Percentiles rank a stretch among this genome's conserved stretches.
These are phyloP conservation scores for Candida maltosa DNA, from an alignment of 805 yeast species.

Conservation along the genomic window DNA sequence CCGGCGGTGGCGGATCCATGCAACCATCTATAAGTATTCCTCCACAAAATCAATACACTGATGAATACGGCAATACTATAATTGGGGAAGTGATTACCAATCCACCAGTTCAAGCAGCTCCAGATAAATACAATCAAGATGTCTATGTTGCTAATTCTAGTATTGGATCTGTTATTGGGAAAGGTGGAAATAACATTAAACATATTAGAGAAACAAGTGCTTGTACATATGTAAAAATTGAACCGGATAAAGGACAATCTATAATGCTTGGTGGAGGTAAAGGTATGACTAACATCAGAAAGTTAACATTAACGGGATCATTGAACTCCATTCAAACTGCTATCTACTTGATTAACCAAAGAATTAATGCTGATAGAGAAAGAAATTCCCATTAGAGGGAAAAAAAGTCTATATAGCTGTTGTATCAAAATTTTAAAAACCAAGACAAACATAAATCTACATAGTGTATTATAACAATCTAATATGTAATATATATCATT, in stretches of 20 bases:
- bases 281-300: constrained; percentile 47
- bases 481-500: no score
- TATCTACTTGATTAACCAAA: constrained; percentile 65
- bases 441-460: no score
- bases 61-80: constrained; percentile 42
- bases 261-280: constrained; percentile 43
- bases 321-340: constrained; percentile 70
- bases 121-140: constrained; percentile 63
- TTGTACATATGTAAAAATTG: constrained; percentile 66
- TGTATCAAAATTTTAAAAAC: not conserved
- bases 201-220: constrained; percentile 76
- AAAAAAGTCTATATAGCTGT: not conserved
- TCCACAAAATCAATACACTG: constrained; percentile 34
- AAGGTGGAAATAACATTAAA: constrained; percentile 78
- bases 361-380: constrained; percentile 64
- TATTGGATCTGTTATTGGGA: constrained; percentile 85
- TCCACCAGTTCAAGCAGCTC: constrained; percentile 27
- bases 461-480: no score
- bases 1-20: no score
- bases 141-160: constrained; percentile 71
- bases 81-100: constrained; percentile 42
- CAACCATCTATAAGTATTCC: constrained; percentile 24
- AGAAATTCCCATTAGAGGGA: constrained; percentile 33
- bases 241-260: constrained; percentile 53
- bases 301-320: constrained; percentile 65